A percentile compares a stretch with the other conserved stretches of the same genome.
phyloP scores from a whole-genome alignment of 495 filamentous ascomycete genomes.

The Aspergillus taichungensis region DNA sequence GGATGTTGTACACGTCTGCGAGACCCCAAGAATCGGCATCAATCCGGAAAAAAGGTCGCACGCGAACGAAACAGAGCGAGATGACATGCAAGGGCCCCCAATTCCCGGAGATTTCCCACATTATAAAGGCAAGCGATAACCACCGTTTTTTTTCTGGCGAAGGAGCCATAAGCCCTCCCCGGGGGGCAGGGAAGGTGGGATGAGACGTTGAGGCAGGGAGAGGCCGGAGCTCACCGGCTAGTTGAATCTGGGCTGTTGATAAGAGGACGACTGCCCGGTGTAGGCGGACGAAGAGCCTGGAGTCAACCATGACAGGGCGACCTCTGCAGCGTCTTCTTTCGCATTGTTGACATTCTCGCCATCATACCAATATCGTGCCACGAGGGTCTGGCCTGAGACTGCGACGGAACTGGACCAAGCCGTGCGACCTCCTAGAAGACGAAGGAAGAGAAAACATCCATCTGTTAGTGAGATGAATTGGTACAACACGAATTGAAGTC shows the following conservation, averaged over 20 bases:
- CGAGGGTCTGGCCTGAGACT: constrained; percentile 44
- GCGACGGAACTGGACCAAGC: constrained; percentile 76
- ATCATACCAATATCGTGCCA: constrained; percentile 86
- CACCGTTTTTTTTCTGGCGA: too few relatives aligned
- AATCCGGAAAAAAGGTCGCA: constrained; percentile 14
- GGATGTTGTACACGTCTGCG: constrained; percentile 20
- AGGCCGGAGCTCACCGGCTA: too few relatives aligned
- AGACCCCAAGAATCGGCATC: constrained; percentile 13
- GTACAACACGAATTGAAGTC: constrained; percentile 5
- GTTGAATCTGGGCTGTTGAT: neutral
- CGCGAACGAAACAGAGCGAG: constrained; percentile 4
- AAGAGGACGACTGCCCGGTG: neutral
- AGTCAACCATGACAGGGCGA: constrained; percentile 45
- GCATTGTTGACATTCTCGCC: constrained; percentile 79
- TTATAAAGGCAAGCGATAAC: too few relatives aligned
- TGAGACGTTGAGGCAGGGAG: too few relatives aligned
- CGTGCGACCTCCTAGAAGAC: constrained; percentile 66
- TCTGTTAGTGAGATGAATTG: constrained; percentile 8
- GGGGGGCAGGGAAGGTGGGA: too few relatives aligned
- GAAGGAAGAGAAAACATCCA: constrained; percentile 1
- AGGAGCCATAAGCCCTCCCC: too few relatives aligned
- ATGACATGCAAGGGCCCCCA: too few relatives aligned
- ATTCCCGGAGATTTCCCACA: too few relatives aligned
- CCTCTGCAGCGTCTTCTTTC: constrained; percentile 81
- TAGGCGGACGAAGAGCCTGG: neutral